phyloP scores from a whole-genome alignment of 306 rosid species.

The Betula pendula region DNA sequence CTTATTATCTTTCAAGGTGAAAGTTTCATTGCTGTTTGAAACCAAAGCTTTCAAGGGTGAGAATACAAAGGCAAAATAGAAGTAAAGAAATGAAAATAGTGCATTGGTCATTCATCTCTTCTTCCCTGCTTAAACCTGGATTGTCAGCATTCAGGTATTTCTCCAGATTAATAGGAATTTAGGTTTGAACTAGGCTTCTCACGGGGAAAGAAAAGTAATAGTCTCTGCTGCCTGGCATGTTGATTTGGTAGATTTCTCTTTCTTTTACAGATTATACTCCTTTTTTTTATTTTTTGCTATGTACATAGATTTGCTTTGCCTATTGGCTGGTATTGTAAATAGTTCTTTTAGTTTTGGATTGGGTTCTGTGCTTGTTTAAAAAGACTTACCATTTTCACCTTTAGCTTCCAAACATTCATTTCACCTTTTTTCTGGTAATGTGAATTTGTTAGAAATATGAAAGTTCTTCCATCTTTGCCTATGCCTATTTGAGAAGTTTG shows the following conservation, averaged over 20 bases:
- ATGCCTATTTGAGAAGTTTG: background rate
- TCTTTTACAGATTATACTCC: constrained; percentile 33
- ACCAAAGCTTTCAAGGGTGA: background rate
- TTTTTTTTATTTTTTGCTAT: constrained; percentile 14
- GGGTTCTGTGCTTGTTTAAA: background rate
- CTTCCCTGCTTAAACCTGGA: constrained; percentile 7
- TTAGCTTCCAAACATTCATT: constrained; percentile 1
- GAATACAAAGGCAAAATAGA: constrained; percentile 14
- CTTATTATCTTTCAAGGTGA: constrained; percentile 2
- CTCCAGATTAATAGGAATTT: constrained; percentile 4
- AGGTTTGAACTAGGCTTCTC: constrained; percentile 19
- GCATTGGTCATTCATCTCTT: constrained; percentile 11
- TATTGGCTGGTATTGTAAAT: constrained; percentile 18
- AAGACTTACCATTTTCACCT: background rate
- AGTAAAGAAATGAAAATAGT: constrained; percentile 23
- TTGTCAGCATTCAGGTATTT: constrained; percentile 27
- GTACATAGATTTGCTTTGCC: constrained; percentile 21
- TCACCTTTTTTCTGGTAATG: background rate
- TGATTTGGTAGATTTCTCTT: constrained; percentile 27
- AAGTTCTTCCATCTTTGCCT: background rate
- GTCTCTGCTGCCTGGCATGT: constrained; percentile 9
- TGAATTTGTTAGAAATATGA: background rate
- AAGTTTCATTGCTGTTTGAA: constrained; percentile 4
- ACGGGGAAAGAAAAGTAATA: background rate
- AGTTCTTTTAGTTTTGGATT: constrained; percentile 1